Conservation (phyloP, 2,329 filamentous ascomycete genomes). For the Alternaria sp. region DNA sequence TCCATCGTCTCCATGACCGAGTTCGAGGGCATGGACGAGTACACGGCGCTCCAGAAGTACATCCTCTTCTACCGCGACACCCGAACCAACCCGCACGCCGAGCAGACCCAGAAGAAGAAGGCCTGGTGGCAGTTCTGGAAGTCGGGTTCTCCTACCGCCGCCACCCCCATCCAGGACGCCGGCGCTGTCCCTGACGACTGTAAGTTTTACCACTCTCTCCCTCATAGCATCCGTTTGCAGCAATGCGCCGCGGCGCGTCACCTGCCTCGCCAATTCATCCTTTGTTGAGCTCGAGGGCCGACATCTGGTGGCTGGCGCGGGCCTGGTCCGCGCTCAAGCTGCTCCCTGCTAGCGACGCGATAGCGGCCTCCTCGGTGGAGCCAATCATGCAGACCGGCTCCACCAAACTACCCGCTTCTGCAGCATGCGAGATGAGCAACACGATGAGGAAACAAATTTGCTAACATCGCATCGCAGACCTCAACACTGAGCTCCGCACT, state of each 20-base stretch:
- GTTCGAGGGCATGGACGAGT: conserved; percentile 64
- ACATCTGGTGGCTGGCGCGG: conserved; percentile 16
- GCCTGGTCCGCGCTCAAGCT: conserved; percentile 25
- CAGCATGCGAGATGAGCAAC: conserved; percentile 9
- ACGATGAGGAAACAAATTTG: conserved; percentile 1
- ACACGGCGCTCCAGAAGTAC: conserved; percentile 70
- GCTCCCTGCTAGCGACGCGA: conserved; percentile 9
- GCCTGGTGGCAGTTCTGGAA: conserved; percentile 68
- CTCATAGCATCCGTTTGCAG: not conserved
- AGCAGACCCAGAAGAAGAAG: conserved; percentile 56
- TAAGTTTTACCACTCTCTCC: conserved; percentile 18
- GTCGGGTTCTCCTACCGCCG: conserved; percentile 37
- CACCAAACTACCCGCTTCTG: conserved; percentile 24
- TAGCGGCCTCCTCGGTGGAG: conserved; percentile 23
- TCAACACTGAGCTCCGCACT: conserved; percentile 70
- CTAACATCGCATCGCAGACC: conserved; percentile 53
- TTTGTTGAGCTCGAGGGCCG: conserved; percentile 14
- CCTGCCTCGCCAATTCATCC: not conserved
- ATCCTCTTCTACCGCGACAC: conserved; percentile 71
- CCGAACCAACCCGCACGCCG: conserved; percentile 56
- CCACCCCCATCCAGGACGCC: conserved; percentile 39
- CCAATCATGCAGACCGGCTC: conserved; percentile 25
- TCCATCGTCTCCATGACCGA: conserved; percentile 44
- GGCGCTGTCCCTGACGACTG: conserved; percentile 64
- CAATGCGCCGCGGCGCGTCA: not conserved